phyloP scores from a whole-genome alignment of 108 stramenopile species.

The Licmophora abbreviata region DNA sequence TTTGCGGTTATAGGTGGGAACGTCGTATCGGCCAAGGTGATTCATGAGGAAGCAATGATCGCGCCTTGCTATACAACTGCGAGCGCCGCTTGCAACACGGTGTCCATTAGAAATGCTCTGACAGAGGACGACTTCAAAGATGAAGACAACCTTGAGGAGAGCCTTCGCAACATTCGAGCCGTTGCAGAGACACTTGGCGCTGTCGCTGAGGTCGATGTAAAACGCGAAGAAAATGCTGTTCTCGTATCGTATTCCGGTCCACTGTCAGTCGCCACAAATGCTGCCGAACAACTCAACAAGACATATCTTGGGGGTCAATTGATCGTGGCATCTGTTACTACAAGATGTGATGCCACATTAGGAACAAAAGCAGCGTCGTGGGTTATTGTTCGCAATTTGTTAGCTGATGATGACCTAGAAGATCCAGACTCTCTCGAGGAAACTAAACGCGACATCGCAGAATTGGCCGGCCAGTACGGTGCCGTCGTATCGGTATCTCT shows the following conservation, averaged over 20 bases:
- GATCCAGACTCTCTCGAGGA: conserved; percentile 75
- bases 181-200: conserved; percentile 24
- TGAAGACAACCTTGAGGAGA: conserved; percentile 65
- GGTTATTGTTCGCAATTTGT: conserved; percentile 44
- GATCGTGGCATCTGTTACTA: conserved; percentile 15
- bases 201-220: conserved; percentile 3
- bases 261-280: conserved; percentile 16
- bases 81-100: too few relatives aligned
- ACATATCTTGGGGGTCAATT: conserved; percentile 36
- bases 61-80: too few relatives aligned
- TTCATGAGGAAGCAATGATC: too few relatives aligned
- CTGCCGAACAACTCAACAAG: conserved; percentile 39
- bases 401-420: conserved; percentile 61
- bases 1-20: too few relatives aligned
- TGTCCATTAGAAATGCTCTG: conserved; percentile 48
- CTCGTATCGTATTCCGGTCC: conserved; percentile 13
- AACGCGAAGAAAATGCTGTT: conserved; percentile 11
- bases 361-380: conserved; percentile 2
- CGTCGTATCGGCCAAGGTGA: neutral
- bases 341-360: too few relatives aligned
- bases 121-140: conserved; percentile 79
- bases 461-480: conserved; percentile 32
- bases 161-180: conserved; percentile 51
- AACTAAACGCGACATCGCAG: conserved; percentile 47
- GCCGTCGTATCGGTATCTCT: conserved; percentile 11